These are phyloP conservation scores for Mucor ambiguus DNA, from an alignment of 371 early-diverging fungal genomes.

Conservation along the genomic window DNA sequence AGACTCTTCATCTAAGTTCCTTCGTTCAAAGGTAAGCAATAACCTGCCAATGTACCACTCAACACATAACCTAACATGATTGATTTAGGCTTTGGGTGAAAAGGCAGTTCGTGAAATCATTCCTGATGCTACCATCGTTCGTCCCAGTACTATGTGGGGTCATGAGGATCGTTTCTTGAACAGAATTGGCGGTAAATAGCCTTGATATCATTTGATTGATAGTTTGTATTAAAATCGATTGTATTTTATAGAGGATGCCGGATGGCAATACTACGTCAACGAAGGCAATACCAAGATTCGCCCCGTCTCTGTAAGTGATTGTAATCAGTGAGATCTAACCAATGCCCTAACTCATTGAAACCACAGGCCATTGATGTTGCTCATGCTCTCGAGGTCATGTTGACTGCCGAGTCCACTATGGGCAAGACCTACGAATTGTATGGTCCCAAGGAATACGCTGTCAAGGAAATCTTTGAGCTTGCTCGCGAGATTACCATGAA, in stretches of 20 bases:
- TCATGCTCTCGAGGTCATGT: constrained; percentile 75
- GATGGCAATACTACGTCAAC: constrained; percentile 75
- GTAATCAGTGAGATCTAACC: no score
- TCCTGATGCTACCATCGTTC: constrained; percentile 93
- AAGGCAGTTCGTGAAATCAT: constrained; percentile 84
- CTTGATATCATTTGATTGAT: not conserved
- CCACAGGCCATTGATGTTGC: constrained; percentile 87
- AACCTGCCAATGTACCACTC: not conserved
- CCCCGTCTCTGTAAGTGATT: constrained; percentile 75
- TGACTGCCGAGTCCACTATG: constrained; percentile 69
- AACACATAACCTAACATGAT: not conserved
- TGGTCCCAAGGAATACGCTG: constrained; percentile 81
- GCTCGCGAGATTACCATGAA: constrained; percentile 76
- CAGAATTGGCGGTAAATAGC: constrained; percentile 76
- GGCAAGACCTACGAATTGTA: constrained; percentile 92
- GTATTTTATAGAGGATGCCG: constrained; percentile 32
- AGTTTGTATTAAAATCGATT: not conserved
- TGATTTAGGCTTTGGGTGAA: constrained; percentile 82
- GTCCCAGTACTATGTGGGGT: constrained; percentile 89
- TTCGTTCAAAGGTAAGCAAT: constrained; percentile 77
- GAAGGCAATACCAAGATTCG: constrained; percentile 74
- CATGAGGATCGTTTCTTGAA: constrained; percentile 94
- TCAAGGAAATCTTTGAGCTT: constrained; percentile 72
- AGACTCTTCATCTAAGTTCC: constrained; percentile 78
- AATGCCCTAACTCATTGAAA: not conserved